Conservation (phyloP, 768 basidiomycete species). For the Rhodotorula diobovata region DNA sequence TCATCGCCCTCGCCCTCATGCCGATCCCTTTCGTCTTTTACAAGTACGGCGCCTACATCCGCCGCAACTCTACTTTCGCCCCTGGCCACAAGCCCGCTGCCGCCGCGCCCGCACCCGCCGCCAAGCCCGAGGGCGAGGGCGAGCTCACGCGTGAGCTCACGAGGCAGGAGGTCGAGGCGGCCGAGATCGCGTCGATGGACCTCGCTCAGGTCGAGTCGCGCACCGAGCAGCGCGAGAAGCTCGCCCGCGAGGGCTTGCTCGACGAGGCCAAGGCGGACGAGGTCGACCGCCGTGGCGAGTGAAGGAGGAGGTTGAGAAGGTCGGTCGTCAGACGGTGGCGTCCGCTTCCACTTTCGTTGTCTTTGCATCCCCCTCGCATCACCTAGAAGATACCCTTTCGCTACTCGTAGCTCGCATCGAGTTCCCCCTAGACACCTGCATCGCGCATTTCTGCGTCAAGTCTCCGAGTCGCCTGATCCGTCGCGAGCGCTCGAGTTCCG, state of each 20-base stretch:
- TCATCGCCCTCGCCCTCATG: constrained; percentile 30
- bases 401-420: neutral
- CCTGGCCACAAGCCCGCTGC: constrained; percentile 25
- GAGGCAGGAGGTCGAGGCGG: constrained; percentile 10
- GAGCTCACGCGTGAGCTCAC: neutral
- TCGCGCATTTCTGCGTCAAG: too few relatives aligned
- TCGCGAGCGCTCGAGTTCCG: too few relatives aligned
- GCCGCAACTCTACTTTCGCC: constrained; percentile 34
- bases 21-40: constrained; percentile 41
- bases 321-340: neutral
- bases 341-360: neutral
- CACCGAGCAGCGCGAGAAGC: neutral
- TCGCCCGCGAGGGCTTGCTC: neutral
- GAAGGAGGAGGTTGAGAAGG: neutral
- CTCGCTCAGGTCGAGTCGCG: neutral
- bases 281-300: neutral
- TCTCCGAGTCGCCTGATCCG: too few relatives aligned
- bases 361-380: neutral
- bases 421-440: too few relatives aligned
- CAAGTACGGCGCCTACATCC: constrained; percentile 37
- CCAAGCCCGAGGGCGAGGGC: neutral
- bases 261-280: neutral
- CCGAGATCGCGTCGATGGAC: constrained; percentile 10
- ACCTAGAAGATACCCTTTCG: neutral
- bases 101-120: neutral